These are phyloP conservation scores for Sonneratia alba DNA, from an alignment of 345 rosid species.

Conservation along the genomic window DNA sequence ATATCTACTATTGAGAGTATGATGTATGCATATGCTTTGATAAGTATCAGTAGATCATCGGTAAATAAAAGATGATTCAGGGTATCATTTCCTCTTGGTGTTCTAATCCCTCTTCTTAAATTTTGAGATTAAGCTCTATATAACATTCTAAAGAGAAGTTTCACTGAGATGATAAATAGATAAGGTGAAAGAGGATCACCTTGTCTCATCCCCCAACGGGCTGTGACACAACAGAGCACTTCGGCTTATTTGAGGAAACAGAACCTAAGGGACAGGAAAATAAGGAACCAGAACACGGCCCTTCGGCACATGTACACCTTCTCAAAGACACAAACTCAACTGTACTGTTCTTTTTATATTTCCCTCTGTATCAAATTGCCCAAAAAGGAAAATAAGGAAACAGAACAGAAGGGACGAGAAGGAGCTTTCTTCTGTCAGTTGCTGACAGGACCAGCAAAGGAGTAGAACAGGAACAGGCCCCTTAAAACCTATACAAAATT, in stretches of 20 bases:
- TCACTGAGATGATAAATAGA: too few species aligned
- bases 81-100: too few species aligned
- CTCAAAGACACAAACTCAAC: not conserved
- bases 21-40: too few species aligned
- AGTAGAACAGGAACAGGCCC: constrained; percentile 6
- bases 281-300: not conserved
- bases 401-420: not conserved
- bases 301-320: not conserved
- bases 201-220: not conserved
- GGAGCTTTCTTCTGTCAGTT: not conserved
- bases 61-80: too few species aligned
- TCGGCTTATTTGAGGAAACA: too few species aligned
- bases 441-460: not conserved
- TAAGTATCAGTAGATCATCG: too few species aligned
- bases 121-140: too few species aligned
- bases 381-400: not conserved
- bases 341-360: not conserved
- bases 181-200: not conserved
- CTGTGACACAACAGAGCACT: not conserved
- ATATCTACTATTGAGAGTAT: too few species aligned
- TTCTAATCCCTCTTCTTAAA: too few species aligned
- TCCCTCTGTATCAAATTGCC: not conserved
- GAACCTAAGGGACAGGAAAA: too few species aligned
- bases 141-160: too few species aligned
- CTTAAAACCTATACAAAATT: constrained; percentile 45